Evolutionary conservation across 1,284 basidiomycete species (phyloP), one percentile per base, ranked within the genome.

Genomic region (Waitea zeae): DNA sequence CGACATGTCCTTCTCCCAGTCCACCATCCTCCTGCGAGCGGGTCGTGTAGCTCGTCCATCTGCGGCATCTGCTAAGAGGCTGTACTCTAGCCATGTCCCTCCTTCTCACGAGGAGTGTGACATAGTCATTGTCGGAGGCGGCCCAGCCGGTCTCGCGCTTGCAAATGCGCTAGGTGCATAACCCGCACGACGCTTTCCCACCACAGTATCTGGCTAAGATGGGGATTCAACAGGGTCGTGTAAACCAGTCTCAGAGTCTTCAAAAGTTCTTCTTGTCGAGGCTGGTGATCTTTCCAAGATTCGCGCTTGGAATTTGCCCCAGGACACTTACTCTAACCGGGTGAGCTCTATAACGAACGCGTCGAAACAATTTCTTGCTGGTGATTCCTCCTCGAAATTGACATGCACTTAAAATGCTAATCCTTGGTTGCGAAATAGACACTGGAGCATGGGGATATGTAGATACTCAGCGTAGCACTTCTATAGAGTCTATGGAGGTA

Each of bases 101-200:
- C n/a, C 24, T 7, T n/a, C 24, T 26, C 24, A 30, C 14, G 58
- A 66, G 41, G 63, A 82, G 36, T 76, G 69, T 42, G 90, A 95
- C 51, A 64, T 95, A 36, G 84, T 95, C 20, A 84, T 97, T 44
- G 87, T 96, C 24, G 93, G 93, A 12, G 93, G 89, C 31, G 92
- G 92, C 1, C 89, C 89, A 14, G 88, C 76, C 1, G 93, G 93
- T 12, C 65, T 98, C 17, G 84, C 90, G 3, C 61, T 98, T 18
- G 89, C 89, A 1, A 77, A 74, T 49, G 86, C 88, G 17, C 63
- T 98, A 14, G 70, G 90, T 89, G 47, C 44, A 67, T 53, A 20
- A 9, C 37, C n/a, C n/a, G n/a, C n/a, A n/a, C n/a, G 38, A 22
- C 22, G 27, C 32, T 36, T 40, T 28, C 31, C 24, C n/a, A 27